These are phyloP conservation scores for Penicillium arizonense DNA, from an alignment of 495 filamentous ascomycete species.

Conservation along the genomic window DNA sequence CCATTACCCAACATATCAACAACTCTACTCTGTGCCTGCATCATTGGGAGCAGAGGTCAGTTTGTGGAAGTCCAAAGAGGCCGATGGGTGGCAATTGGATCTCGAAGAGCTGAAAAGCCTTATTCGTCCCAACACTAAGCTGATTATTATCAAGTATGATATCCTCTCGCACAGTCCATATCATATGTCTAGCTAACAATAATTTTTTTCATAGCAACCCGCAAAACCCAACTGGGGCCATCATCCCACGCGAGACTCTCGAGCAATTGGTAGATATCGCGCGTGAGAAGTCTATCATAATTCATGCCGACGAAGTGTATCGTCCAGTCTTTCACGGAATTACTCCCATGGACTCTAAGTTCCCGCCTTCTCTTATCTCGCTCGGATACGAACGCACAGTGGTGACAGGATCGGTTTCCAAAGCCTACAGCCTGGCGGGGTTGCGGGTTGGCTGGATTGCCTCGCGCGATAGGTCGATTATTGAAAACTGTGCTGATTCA, in stretches of 20 bases:
- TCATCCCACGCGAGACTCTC: constrained; percentile 60
- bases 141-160: constrained; percentile 63
- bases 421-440: constrained; percentile 82
- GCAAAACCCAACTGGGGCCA: constrained; percentile 82
- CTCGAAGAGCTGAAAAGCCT: constrained; percentile 64
- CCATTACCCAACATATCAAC: constrained; percentile 88
- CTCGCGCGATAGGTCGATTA: constrained; percentile 58
- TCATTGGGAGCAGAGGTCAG: constrained; percentile 80
- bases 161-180: background rate
- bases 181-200: constrained; percentile 3
- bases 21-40: constrained; percentile 74
- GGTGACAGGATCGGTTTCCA: constrained; percentile 79
- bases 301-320: constrained; percentile 85
- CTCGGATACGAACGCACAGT: constrained; percentile 70
- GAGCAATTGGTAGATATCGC: constrained; percentile 65
- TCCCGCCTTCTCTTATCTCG: constrained; percentile 68
- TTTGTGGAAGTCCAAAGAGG: constrained; percentile 69
- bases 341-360: constrained; percentile 50
- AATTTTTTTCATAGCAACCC: constrained; percentile 62
- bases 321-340: constrained; percentile 84
- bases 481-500: constrained; percentile 62
- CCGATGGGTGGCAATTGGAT: constrained; percentile 66
- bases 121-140: constrained; percentile 72
- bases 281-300: constrained; percentile 55
- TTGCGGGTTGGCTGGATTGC: constrained; percentile 84